phyloP scores from a whole-genome alignment of 176 grass and related monocot genomes.

The Aegilops speltoides region DNA sequence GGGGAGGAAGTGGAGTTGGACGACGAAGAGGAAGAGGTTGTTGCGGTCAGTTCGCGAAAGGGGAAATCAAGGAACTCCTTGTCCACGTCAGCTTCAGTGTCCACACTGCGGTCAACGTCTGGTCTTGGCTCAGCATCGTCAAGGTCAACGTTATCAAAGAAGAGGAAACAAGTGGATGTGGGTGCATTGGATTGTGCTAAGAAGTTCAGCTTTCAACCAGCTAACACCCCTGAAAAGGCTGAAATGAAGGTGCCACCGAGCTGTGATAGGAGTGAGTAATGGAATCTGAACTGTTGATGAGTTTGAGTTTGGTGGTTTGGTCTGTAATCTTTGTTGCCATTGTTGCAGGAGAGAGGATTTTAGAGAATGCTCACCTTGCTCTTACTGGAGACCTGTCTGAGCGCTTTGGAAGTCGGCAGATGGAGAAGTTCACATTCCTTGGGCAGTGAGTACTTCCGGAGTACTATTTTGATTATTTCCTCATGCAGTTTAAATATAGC shows the following conservation, averaged over 20 bases:
- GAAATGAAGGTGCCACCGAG: conserved; percentile 6
- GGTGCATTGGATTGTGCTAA: conserved; percentile 62
- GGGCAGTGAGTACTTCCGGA: conserved; percentile 54
- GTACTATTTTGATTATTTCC: background rate
- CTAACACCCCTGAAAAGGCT: conserved; percentile 19
- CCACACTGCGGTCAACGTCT: background rate
- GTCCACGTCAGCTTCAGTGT: background rate
- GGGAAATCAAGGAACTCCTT: conserved; percentile 31
- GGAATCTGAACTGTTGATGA: conserved; percentile 4
- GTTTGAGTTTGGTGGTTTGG: background rate
- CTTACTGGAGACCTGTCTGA: conserved; percentile 67
- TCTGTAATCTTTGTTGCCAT: conserved; percentile 27
- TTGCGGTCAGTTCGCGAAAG: conserved; percentile 38
- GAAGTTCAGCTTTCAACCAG: conserved; percentile 66
- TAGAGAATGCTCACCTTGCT: conserved; percentile 23
- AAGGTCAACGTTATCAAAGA: conserved; percentile 29
- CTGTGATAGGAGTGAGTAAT: conserved; percentile 42
- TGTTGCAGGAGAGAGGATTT: conserved; percentile 49
- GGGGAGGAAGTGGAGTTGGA: conserved; percentile 84
- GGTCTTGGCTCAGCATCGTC: conserved; percentile 16
- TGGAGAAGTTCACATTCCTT: conserved; percentile 80
- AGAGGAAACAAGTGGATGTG: conserved; percentile 75
- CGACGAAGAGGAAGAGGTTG: conserved; percentile 49
- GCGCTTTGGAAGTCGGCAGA: conserved; percentile 75
- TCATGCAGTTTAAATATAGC: background rate